Conservation (phyloP, 805 yeast species). For the Myxozyma melibiosi region DNA sequence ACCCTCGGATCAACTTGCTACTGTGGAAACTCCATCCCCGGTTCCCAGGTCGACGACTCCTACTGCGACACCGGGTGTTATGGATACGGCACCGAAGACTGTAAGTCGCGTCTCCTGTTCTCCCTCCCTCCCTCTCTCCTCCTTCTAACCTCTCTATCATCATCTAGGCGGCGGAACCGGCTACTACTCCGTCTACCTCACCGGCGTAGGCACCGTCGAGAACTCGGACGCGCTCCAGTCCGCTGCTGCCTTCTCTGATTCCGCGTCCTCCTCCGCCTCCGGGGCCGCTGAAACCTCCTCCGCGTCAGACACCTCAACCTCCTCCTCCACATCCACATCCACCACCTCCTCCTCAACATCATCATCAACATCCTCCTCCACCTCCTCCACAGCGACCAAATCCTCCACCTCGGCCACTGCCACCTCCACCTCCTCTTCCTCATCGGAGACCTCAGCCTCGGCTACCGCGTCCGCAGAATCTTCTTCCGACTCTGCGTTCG, state of each 20-base stretch:
- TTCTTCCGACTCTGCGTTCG: neutral
- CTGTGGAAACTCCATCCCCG: slow-evolving; percentile 58
- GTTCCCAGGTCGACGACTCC: slow-evolving; percentile 38
- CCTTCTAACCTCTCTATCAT: neutral
- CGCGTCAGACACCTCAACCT: neutral
- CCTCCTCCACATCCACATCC: slow-evolving; percentile 31
- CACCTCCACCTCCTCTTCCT: slow-evolving; percentile 30
- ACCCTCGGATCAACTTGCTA: slow-evolving; percentile 60
- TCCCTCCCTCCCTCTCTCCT: neutral
- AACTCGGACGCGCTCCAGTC: slow-evolving; percentile 20
- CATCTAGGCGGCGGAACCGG: slow-evolving; percentile 49
- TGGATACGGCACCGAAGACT: slow-evolving; percentile 63
- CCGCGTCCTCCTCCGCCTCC: slow-evolving; percentile 40
- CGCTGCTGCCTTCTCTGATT: slow-evolving; percentile 17
- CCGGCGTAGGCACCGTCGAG: slow-evolving; percentile 31
- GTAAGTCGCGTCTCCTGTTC: slow-evolving; percentile 45
- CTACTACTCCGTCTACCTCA: slow-evolving; percentile 43
- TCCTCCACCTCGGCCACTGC: slow-evolving; percentile 42
- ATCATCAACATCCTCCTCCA: slow-evolving; percentile 18
- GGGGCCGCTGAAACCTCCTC: slow-evolving; percentile 38
- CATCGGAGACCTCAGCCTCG: slow-evolving; percentile 25
- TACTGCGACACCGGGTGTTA: slow-evolving; percentile 54
- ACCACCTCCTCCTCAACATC: slow-evolving; percentile 26
- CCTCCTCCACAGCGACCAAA: too few species aligned
- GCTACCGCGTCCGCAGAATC: slow-evolving; percentile 5